Conservation (phyloP, 2,329 filamentous ascomycete genomes). For the Talaromyces sp. region DNA sequence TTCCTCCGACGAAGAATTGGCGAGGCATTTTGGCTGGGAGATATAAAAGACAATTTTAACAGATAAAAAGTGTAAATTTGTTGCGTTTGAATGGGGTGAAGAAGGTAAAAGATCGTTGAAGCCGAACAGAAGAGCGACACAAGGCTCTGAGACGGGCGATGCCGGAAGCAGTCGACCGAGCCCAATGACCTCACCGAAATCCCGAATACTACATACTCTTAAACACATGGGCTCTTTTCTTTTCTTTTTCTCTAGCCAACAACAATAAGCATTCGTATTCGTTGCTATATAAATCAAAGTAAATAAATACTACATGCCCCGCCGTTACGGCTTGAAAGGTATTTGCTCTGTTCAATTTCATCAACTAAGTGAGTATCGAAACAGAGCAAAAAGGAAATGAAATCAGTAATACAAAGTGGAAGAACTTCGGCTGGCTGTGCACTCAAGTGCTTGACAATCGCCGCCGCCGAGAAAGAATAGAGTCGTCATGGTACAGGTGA, state of each 20-base stretch:
- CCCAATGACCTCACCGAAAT: background rate
- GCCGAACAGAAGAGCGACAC: background rate
- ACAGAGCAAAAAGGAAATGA: background rate
- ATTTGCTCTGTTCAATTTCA: background rate
- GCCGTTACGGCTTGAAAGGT: no score
- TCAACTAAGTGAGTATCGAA: background rate
- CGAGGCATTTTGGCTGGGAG: slow-evolving; percentile 67
- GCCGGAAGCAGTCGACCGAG: background rate
- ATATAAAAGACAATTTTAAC: background rate
- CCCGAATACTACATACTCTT: background rate
- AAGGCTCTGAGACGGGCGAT: background rate
- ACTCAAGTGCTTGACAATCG: background rate
- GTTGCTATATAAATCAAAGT: no score
- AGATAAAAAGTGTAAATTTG: background rate
- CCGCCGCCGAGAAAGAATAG: background rate
- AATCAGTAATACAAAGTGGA: background rate
- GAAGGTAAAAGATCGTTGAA: background rate
- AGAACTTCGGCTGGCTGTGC: background rate
- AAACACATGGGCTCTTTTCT: background rate
- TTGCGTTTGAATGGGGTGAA: background rate
- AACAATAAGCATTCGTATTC: no score
- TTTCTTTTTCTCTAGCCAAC: background rate
- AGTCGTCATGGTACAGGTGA: background rate
- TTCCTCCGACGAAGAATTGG: slow-evolving; percentile 96
- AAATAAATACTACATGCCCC: background rate